phyloP scores from a whole-genome alignment of 2,329 filamentous ascomycete genomes.

The Diaporthe citri region DNA sequence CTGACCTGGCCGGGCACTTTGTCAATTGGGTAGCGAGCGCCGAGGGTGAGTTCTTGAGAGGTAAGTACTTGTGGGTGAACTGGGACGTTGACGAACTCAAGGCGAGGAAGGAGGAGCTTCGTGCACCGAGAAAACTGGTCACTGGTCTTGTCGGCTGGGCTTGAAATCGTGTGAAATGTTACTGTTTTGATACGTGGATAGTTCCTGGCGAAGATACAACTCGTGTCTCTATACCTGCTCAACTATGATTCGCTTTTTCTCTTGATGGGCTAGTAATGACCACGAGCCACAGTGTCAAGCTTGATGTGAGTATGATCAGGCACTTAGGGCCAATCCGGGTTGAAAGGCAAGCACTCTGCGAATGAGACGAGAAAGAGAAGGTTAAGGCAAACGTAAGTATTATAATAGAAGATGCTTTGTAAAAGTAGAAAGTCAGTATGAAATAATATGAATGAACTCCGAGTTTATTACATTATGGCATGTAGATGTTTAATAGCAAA shows the following conservation, averaged over 20 bases:
- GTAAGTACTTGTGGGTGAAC: slow-evolving; percentile 53
- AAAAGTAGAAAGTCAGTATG: too few relatives aligned
- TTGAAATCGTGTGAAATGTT: neutral
- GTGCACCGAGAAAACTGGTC: neutral
- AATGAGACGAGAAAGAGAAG: too few relatives aligned
- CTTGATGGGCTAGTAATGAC: neutral
- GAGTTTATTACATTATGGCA: too few relatives aligned
- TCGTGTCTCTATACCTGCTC: neutral
- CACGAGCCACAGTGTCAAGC: neutral
- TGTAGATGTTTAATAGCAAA: too few relatives aligned
- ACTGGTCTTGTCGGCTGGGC: slow-evolving; percentile 30
- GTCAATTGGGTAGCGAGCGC: slow-evolving; percentile 48
- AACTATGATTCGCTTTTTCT: neutral
- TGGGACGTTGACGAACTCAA: slow-evolving; percentile 58
- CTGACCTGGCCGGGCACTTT: slow-evolving; percentile 42
- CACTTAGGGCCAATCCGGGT: too few relatives aligned
- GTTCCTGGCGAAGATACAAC: neutral
- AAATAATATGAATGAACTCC: too few relatives aligned
- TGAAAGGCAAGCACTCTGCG: too few relatives aligned
- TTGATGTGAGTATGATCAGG: neutral
- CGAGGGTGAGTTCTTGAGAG: slow-evolving; percentile 53
- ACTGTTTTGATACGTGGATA: too few relatives aligned
- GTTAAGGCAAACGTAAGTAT: too few relatives aligned
- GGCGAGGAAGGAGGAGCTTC: slow-evolving; percentile 37
- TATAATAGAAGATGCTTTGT: too few relatives aligned